A percentile compares a stretch with the other conserved stretches of the same genome.
These are phyloP conservation scores for Ustilago trichophora DNA, from an alignment of 1,284 basidiomycete genomes.

Conservation along the genomic window DNA sequence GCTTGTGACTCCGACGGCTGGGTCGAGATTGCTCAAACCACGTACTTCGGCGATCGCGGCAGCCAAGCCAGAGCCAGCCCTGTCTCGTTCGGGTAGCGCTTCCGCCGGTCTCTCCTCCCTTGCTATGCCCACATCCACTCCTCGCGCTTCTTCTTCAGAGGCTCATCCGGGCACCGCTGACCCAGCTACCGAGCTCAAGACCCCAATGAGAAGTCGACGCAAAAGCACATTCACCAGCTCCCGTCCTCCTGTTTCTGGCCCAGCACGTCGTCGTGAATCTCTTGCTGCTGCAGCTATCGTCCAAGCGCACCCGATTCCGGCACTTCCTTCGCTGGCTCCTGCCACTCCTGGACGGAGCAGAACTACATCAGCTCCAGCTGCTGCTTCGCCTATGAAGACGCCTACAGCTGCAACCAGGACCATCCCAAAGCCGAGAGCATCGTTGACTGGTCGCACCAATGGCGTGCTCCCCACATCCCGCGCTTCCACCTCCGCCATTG, in stretches of 20 bases:
- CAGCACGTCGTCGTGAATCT: conserved; percentile 25
- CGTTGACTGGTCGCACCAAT: conserved; percentile 12
- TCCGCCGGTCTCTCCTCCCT: conserved; percentile 4
- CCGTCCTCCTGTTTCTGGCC: conserved; percentile 36
- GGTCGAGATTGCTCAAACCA: conserved; percentile 23
- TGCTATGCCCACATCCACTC: neutral
- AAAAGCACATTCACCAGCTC: conserved; percentile 39
- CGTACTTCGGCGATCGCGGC: conserved; percentile 4
- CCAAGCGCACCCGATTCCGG: conserved; percentile 21
- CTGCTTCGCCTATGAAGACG: conserved; percentile 20
- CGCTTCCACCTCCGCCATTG: conserved; percentile 4
- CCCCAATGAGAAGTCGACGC: conserved; percentile 33
- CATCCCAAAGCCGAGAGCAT: conserved; percentile 17
- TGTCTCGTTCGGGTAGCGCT: conserved; percentile 23
- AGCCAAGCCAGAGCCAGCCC: neutral
- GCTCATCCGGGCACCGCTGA: neutral
- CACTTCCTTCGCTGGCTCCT: conserved; percentile 22
- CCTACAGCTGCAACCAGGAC: conserved; percentile 16
- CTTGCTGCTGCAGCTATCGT: conserved; percentile 13
- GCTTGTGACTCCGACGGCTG: conserved; percentile 21
- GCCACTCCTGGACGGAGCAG: conserved; percentile 17
- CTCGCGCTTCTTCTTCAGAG: neutral
- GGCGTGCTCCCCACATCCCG: conserved; percentile 11
- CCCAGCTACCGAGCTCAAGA: conserved; percentile 12
- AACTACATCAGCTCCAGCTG: neutral